Base-by-base conservation (phyloP, 768 basidiomycete genomes). In the Suillus americanus region DNA sequence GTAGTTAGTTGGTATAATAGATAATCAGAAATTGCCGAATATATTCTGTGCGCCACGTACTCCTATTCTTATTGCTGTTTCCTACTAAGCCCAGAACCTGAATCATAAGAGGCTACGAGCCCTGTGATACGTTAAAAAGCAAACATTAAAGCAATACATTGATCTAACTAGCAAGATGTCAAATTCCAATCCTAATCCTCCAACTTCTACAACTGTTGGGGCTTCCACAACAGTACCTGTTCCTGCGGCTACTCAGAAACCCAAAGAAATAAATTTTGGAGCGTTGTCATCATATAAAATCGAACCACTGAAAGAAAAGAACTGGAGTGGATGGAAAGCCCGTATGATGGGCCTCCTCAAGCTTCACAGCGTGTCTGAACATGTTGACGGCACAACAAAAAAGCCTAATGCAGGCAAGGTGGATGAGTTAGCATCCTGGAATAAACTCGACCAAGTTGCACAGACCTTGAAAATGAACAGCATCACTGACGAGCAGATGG, bases 401-500 rank as follows among this genome's bases (percentile, higher is more conserved):
- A 41, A 41, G 10, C 40, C 40, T 13, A 16, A 41, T 41, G 14
- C 6, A 2, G 10, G 16, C 5, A 18, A 14, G 40, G 40, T 10
- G 5, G 16, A 41, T 41, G 40, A 41, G 40, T 18, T 16, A 41
- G 40, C 3, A 1, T 5, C 10, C 5, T 41, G 40, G 40, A 41
- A 18, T 6, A 41, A 41, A 10, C 14, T 41, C 6, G 16, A 41
- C 40, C 40, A 41, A 16, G 40, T 41, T 14, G 40, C 16, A 10
- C 40, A 41, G 40, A 18, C 40, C 40, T 18, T 41, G 5, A 41
- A 16, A 10, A 41, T 41, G 40, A 41, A 16, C 40, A 23, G n/a
- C 1, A 28, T 63, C 28, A 55, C 23, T 25, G 53, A 63, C 25
- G 51, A 65, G 20, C 60, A 62, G 23, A 33, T 65, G 7, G 41